Base-by-base conservation (phyloP, 768 basidiomycete species). In the Termitomyces sp. region DNA sequence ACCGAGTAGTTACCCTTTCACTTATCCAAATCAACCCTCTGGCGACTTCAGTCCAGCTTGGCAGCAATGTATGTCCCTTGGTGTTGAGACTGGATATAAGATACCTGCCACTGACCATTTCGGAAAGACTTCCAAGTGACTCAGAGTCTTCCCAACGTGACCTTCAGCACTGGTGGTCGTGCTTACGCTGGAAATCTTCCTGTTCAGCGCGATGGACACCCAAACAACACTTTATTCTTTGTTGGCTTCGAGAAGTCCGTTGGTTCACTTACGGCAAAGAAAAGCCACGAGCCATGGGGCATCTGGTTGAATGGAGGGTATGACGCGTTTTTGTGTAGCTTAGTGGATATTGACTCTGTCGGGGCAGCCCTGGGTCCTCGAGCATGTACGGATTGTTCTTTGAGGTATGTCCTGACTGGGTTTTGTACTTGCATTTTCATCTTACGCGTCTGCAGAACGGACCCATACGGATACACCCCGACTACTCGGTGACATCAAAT, bases 231-330 rank as follows among this genome's bases (percentile, higher is more conserved):
- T 0, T 74, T 89, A 16, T 89, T 88, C 73, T 89, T 89, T 69
- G 79, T 81, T 74, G 87, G 79, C 16, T 84, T 86, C 62, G 87
- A 89, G 66, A 83, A 82, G 36, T 70, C 73, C 0, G 66, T 75
- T 18, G 86, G 84, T 5, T 88, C 88, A 2, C 73, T 90, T 32
- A 55, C n/a, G n/a, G n/a, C 84, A 11, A 72, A 68, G 11, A 69
- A 67, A 18, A 75, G 69, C 50, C 71, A 68, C 13, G 76, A 85
- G 20, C 89, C 89, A 1, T 90, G 89, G 89, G 81, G 82, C 3
- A 85, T 91, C 45, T 91, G 88, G 88, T 70, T 90, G 28, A 89
- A 89, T 62, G 89, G 88, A 73, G 88, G 87, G 85, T 86, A 65
- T 52, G 83, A 70, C 45, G 48, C 49, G 39, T 52, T 48, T 49